Evolutionary conservation across 257 asterid species (phyloP).

Genomic region (Buddleja alternifolia): DNA sequence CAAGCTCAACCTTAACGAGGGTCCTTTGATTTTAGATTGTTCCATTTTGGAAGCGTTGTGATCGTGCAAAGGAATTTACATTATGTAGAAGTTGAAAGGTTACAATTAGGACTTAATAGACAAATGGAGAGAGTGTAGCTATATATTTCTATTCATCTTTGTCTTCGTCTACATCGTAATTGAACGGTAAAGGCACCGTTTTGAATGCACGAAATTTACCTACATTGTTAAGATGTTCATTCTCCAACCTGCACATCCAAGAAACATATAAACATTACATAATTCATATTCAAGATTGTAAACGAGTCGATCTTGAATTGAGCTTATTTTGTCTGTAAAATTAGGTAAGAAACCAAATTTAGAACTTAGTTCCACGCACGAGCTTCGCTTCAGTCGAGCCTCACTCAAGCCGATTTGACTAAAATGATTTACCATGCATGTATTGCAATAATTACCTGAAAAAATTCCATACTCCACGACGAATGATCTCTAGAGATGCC

Average conservation of each 20-base stretch:
- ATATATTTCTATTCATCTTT: conserved; percentile 41
- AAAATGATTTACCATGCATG: not conserved
- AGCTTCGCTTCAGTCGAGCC: no score
- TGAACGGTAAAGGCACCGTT: conserved; percentile 70
- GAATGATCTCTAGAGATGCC: conserved; percentile 64
- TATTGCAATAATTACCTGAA: conserved; percentile 42
- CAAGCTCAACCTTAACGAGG: no score
- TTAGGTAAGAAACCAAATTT: no score
- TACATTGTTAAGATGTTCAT: conserved; percentile 76
- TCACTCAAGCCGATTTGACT: no score
- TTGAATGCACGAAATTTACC: conserved; percentile 74
- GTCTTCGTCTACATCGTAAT: conserved; percentile 47
- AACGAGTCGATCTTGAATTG: no score
- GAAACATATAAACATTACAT: not conserved
- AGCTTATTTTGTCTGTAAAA: no score
- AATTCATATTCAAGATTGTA: no score
- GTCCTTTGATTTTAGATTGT: no score
- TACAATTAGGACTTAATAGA: conserved; percentile 2
- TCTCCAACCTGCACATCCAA: conserved; percentile 56
- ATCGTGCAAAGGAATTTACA: no score
- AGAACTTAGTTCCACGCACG: no score
- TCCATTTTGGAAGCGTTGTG: no score
- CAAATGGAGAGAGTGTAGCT: not conserved
- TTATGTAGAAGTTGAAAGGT: not conserved
- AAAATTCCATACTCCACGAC: conserved; percentile 75